Evolutionary conservation across 176 grass and related monocot genomes (phyloP).

Genomic region (Avena atlantica): DNA sequence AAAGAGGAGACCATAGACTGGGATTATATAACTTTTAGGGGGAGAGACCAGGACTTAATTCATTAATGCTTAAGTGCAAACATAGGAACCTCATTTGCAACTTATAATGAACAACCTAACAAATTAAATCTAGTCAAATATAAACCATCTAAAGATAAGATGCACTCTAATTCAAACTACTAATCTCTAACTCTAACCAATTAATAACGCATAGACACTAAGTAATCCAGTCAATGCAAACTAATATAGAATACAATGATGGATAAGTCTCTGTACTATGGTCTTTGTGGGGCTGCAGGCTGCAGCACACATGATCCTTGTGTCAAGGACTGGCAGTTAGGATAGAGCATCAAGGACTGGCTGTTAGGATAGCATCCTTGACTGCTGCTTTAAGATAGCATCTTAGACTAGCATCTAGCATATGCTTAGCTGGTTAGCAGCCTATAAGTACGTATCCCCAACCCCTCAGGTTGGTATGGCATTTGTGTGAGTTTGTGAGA

Average conservation of each 20-base stretch:
- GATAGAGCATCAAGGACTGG: no score
- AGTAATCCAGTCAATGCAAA: constrained; percentile 3
- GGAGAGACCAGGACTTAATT: background rate
- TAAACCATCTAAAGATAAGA: background rate
- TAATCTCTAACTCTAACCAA: constrained; percentile 6
- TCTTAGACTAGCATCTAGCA: no score
- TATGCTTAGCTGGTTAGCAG: no score
- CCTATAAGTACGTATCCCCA: no score
- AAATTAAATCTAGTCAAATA: background rate
- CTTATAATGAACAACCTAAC: constrained; percentile 15
- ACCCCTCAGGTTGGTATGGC: no score
- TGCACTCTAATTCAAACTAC: background rate
- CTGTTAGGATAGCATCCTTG: no score
- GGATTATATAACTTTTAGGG: background rate
- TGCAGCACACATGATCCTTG: no score
- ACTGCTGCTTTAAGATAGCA: no score
- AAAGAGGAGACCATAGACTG: background rate
- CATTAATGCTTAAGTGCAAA: background rate
- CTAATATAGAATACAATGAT: background rate
- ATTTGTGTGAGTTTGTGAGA: no score
- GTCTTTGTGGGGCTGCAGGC: no score
- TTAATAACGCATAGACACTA: background rate
- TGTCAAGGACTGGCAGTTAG: no score
- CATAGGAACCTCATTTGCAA: background rate
- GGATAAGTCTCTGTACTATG: no score